Conservation (phyloP, 1,284 basidiomycete species). For the Tremellales sp. region DNA sequence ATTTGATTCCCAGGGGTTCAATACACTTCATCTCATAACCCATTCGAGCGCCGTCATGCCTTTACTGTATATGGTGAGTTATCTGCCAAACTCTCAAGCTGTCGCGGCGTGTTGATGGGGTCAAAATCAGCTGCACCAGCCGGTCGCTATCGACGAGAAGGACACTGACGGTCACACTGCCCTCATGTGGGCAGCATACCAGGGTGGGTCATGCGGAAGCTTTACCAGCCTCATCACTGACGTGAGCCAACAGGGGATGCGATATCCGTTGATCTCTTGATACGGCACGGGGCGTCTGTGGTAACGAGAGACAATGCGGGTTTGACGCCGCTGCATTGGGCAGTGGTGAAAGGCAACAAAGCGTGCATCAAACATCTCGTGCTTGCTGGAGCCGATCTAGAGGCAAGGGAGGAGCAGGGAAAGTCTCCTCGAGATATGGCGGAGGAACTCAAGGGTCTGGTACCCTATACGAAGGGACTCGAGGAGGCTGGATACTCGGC, state of each 20-base stretch:
- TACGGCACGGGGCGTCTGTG: slow-evolving; percentile 80
- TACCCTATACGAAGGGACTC: slow-evolving; percentile 80
- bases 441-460: slow-evolving; percentile 80
- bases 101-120: slow-evolving; percentile 1
- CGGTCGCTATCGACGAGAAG: slow-evolving; percentile 77
- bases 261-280: slow-evolving; percentile 83
- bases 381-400: slow-evolving; percentile 77
- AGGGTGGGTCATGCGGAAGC: slow-evolving; percentile 48
- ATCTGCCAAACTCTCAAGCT: not conserved
- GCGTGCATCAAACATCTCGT: slow-evolving; percentile 77
- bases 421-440: slow-evolving; percentile 95
- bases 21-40: slow-evolving; percentile 88
- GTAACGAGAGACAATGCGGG: slow-evolving; percentile 74
- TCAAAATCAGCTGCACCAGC: slow-evolving; percentile 64
- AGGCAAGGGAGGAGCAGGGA: slow-evolving; percentile 74
- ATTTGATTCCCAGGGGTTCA: slow-evolving; percentile 91
- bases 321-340: slow-evolving; percentile 93
- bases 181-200: slow-evolving; percentile 99
- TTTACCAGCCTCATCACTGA: not conserved
- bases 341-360: slow-evolving; percentile 91
- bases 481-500: slow-evolving; percentile 62
- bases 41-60: slow-evolving; percentile 95
- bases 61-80: slow-evolving; percentile 67
- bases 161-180: slow-evolving; percentile 92
- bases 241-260: slow-evolving; percentile 64